Base-by-base conservation (phyloP, 345 rosid genomes). In the Noccaea caerulescens region DNA sequence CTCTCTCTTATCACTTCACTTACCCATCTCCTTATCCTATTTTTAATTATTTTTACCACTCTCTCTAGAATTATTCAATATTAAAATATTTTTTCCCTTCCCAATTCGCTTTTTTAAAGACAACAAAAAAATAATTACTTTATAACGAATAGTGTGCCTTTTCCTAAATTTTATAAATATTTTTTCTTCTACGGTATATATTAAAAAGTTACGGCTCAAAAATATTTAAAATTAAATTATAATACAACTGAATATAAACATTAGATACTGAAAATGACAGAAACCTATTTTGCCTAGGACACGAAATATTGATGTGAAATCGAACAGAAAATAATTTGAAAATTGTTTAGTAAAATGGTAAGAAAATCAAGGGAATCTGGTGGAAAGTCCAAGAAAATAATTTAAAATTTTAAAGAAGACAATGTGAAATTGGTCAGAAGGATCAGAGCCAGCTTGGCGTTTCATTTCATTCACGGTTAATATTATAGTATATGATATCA, bases 1-100 rank as follows among this genome's bases (percentile, higher is more conserved):
- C 72, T 66, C 78, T 73, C 77, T 66, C 78, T 66, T 73, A 73
- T 66, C 77, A 66, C 72, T 66, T 51, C 54, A 58, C 72, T 50
- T 58, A 30, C 52, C 43, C 58, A 16, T n/a, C 54, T 62, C 69
- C 54, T 41, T 54, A 41, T 41, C 67, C 23, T 8, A n/a, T 16
- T 60, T 23, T 33, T 1, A 18, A 27, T 52, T 34, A 10, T 10
- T 47, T 55, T 14, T 55, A 12, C 49, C 9, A 33, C 58, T 57
- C 73, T 60, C 60, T 52, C 4, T 62, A 6, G 0, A 30, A 63
- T 63, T 54, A 72, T 64, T 47, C 23, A 12, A 57, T 53, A 16
- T 8, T 1, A 41, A 5, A 14, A 50, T n/a, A 6, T 38, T 49
- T 71, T 71, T 4, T n/a, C 6, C 45, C 14, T 25, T 47, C 55